Evolutionary conservation across 768 basidiomycete species (phyloP).

Genomic region (Russula sp.): DNA sequence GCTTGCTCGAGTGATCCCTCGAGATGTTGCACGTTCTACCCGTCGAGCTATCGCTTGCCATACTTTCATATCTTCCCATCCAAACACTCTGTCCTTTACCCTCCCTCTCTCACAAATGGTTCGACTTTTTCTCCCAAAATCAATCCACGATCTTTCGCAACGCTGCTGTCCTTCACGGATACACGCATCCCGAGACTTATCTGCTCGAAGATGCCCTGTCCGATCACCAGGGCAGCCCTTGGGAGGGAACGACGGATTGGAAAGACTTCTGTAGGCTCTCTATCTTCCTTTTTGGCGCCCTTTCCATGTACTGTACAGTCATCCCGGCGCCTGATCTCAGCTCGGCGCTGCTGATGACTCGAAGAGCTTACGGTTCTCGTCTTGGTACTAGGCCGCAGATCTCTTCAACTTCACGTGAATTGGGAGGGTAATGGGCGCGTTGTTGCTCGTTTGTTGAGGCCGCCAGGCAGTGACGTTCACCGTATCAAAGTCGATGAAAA

Average conservation of each 20-base stretch:
- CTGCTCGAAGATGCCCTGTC: conserved; percentile 37
- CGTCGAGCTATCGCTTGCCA: conserved; percentile 51
- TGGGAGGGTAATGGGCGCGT: conserved; percentile 57
- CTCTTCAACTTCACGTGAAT: conserved; percentile 45
- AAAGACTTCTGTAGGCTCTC: conserved; percentile 54
- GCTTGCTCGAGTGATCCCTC: too few relatives aligned
- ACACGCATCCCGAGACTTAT: conserved; percentile 36
- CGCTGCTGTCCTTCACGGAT: conserved; percentile 53
- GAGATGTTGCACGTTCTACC: conserved; percentile 48
- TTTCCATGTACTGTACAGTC: not conserved
- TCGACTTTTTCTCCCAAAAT: conserved; percentile 47
- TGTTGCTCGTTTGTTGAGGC: conserved; percentile 37
- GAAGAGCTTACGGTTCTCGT: conserved; percentile 4
- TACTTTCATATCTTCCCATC: conserved; percentile 52
- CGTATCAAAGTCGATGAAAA: conserved; percentile 75
- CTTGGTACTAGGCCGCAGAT: conserved; percentile 44
- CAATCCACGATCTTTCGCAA: conserved; percentile 54
- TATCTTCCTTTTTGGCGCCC: too few relatives aligned
- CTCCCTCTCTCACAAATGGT: conserved; percentile 48
- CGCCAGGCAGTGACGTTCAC: conserved; percentile 49
- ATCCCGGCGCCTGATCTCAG: not conserved
- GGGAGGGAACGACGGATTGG: conserved; percentile 49
- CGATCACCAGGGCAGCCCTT: conserved; percentile 38
- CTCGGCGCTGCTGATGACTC: too few relatives aligned
- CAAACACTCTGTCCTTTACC: conserved; percentile 40